Conservation (phyloP, 352 stramenopile species). For the Pelagophyceae sp. region DNA sequence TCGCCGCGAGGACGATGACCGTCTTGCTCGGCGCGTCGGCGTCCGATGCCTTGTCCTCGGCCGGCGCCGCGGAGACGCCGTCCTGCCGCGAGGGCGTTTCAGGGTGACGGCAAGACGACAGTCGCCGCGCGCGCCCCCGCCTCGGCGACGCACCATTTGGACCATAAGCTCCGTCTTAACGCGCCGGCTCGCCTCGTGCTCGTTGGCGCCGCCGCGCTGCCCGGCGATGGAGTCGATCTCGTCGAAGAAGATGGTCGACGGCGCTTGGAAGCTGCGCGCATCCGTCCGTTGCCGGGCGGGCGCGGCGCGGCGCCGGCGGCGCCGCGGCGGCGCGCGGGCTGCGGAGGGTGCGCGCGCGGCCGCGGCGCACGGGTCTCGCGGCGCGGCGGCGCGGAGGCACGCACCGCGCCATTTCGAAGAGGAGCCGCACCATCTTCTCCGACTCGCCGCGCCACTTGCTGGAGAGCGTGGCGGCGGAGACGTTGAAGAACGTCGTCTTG, state of each 20-base stretch:
- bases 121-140: constrained; percentile 88
- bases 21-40: neutral
- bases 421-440: constrained; percentile 86
- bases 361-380: no score
- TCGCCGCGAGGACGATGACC: constrained; percentile 89
- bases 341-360: no score
- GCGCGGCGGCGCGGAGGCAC: no score
- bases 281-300: no score
- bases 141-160: no score
- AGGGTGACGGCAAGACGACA: no score
- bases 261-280: no score
- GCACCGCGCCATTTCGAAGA: constrained; percentile 95
- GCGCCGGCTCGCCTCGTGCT: constrained; percentile 85
- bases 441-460: constrained; percentile 61
- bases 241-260: constrained; percentile 93
- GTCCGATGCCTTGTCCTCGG: no score
- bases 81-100: no score
- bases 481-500: constrained; percentile 94
- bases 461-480: constrained; percentile 93
- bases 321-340: no score
- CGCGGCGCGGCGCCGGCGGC: no score
- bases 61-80: no score
- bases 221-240: constrained; percentile 94
- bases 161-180: constrained; percentile 99
- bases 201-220: constrained; percentile 77